Evolutionary conservation across 2,329 filamentous ascomycete species (phyloP), one percentile per base, ranked within the genome.

Genomic region (Knoxdaviesia proteae): DNA sequence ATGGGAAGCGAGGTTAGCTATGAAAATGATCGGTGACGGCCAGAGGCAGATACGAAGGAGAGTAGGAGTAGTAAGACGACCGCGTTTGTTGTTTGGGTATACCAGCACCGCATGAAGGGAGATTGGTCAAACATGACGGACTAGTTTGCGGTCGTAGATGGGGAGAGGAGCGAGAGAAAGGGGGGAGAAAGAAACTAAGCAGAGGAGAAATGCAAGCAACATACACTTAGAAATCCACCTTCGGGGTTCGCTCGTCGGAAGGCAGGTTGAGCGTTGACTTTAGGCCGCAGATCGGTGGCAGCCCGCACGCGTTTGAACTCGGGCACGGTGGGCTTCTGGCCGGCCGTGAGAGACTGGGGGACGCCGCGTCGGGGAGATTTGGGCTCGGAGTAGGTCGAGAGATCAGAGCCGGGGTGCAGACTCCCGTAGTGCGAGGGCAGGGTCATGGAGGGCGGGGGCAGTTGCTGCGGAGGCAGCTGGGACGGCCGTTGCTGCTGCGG

Each of bases 231-330:
- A 57, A 98, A 98, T 40, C 90, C 90, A 42, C 90, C 90, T 57
- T 98, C 90, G 2, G 90, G 90, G 52, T 94, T 92, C 44, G 90
- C 90, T 61, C 90, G 77, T 52, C 90, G 75, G 56, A 93, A 96
- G 1, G 84, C 74, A 43, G 90, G 90, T 56, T 98, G 90, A 20
- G 74, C 56, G 58, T 88, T 94, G 56, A 90, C 76, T 56, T 80
- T 82, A 38, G 87, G 84, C 47, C 79, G 74, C 52, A 98, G 61
- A 46, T 96, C 86, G 43, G 73, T 65, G 31, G 77, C 63, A 31
- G 74, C 74, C 47, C 78, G 70, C 51, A 92, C 68, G 58, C 83
- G 87, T 54, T 75, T 77, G 57, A 96, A 94, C 56, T 90, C 84
- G 38, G 88, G 90, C 41, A 94, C 82, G 32, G 45, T 36, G 30